A percentile compares a stretch with the other conserved stretches of the same genome.
phyloP scores from a whole-genome alignment of 78 protist species.

The Dictyostelium citrinum region DNA sequence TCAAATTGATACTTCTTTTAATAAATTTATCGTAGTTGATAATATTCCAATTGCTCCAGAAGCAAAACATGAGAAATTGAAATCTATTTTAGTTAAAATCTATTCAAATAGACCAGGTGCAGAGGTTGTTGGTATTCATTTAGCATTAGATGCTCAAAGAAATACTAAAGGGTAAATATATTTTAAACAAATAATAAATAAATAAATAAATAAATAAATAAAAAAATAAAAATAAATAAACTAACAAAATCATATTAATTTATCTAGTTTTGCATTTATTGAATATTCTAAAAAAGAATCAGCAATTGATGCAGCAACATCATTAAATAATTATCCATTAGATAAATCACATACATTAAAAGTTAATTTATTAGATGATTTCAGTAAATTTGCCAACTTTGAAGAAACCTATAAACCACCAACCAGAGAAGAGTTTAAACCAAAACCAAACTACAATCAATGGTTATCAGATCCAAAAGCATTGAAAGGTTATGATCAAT shows the following conservation, averaged over 20 bases:
- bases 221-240: too few species aligned
- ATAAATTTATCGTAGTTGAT: conserved; percentile 35
- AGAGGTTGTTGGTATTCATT: conserved; percentile 10
- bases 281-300: conserved; percentile 48
- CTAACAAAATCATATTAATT: neutral
- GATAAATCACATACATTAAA: conserved; percentile 33
- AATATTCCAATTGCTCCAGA: conserved; percentile 47
- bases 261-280: conserved; percentile 50
- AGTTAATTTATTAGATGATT: conserved; percentile 56
- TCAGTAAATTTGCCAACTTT: conserved; percentile 12
- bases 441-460: conserved; percentile 13
- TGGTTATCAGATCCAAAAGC: conserved; percentile 54
- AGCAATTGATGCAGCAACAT: conserved; percentile 36
- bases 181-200: neutral
- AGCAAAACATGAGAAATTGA: conserved; percentile 38
- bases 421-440: neutral
- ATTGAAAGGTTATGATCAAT: conserved; percentile 67
- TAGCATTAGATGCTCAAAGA: neutral
- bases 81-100: conserved; percentile 1
- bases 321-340: neutral
- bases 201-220: neutral
- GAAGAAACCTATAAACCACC: conserved; percentile 19
- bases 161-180: conserved; percentile 54
- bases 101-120: neutral
- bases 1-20: conserved; percentile 42